Evolutionary conservation across 2,329 filamentous ascomycete species (phyloP), one percentile per base, ranked within the genome.

Genomic region (Stachybotrys elegans): DNA sequence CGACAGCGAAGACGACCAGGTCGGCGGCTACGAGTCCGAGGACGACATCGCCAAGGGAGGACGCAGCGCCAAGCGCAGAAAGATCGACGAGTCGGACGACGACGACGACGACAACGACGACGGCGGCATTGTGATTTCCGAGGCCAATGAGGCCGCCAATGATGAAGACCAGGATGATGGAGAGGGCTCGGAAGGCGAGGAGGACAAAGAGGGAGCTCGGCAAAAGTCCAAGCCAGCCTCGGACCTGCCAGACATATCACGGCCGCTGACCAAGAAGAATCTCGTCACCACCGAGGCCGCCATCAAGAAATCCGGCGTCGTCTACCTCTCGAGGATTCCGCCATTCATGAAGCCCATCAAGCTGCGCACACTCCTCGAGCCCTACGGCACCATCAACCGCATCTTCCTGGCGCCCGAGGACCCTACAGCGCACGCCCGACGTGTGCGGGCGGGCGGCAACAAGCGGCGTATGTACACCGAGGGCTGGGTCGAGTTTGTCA

Each of bases 341-440:
- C 89, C 89, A 0, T 94, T 91, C 65, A 93, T 94, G 87, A 91
- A 90, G 57, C 87, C 88, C 6, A 71, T 75, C 42, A 91, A 91
- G 58, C 73, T 93, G 32, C 82, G 86, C 51, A 82, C 83, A 16
- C 80, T 90, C 13, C 79, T 93, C 43, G 75, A 83, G 48, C 84
- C 83, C 9, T 88, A 89, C 65, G 88, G 88, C 48, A 72, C 73
- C 31, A 79, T 92, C 57, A 86, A 86, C 57, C 83, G 86, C 54
- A 83, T 90, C 45, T 92, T 91, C 68, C 76, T 92, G 16, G 81
- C 86, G 0, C 87, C 87, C 12, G 87, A 93, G 65, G 83, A 89
- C 57, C 76, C 82, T 0, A 63, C 76, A 4, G 73, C 77, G 6
- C 85, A 88, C 54, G 70, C 78, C 7, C 76, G 80, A 21, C 83